Base-by-base conservation (phyloP, 1,139 yeast genomes). In the Kurtzmaniella quercitrusa region DNA sequence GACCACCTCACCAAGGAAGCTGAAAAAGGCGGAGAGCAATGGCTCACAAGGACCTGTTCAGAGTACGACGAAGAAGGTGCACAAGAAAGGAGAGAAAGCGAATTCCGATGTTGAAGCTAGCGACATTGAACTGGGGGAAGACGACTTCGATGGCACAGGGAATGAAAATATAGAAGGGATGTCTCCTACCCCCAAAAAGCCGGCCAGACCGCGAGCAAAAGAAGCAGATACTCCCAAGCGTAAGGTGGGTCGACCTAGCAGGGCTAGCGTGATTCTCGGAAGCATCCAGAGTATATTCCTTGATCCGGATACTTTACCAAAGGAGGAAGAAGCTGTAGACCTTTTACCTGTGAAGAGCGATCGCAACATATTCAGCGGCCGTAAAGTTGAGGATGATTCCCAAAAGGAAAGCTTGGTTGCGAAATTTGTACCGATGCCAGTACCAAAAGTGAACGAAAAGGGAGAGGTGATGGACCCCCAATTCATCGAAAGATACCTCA, bases 241-340 rank as follows among this genome's bases (percentile, higher is more conserved):
- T 37, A 54, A 48, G 39, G 63, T 59, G 2, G 73, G 73, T 2
- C 51, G 74, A 40, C 73, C 73, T 7, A 58, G 67, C 31, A 68
- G 63, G 38, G 58, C 67, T n/a, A 67, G 59, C 17, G 53, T 51
- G n/a, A 63, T 68, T 7, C 51, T 62, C 3, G 63, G 64, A 8
- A 55, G 59, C 36, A 61, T 69, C n/a, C 58, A 64, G 43, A 66
- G 71, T 50, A 68, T 69, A 7, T 69, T 69, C 44, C 68, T 21
- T 11, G 38, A 57, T 29, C 52, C 47, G 46, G 53, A 53, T 12
- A 21, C 21, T 14, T 19, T 8, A 12, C 3, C 11, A 9, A 11
- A 18, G 16, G 8, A 18, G 11, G n/a, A 19, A 17, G 38, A 36
- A 36, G 14, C 15, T 6, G 27, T 36, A 4, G 38, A 36, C 21